Conservation (phyloP, 805 yeast genomes). For the Spathaspora passalidarum region DNA sequence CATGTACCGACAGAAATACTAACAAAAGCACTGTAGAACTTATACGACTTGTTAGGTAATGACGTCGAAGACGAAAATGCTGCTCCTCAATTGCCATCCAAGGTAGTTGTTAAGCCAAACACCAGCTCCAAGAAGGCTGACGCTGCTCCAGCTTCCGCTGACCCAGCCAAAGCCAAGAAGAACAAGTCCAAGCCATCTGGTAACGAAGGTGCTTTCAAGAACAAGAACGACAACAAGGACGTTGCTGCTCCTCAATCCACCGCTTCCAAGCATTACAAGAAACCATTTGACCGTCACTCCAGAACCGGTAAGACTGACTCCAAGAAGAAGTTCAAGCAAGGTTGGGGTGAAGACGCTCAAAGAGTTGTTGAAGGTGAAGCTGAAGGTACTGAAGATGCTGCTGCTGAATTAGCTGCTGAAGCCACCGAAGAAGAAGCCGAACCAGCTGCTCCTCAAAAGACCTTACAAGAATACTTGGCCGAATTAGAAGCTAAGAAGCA, state of each 20-base stretch:
- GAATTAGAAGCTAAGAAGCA: slow-evolving; percentile 51
- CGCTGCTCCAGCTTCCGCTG: slow-evolving; percentile 76
- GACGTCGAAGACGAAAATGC: slow-evolving; percentile 85
- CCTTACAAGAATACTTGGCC: slow-evolving; percentile 84
- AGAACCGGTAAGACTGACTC: slow-evolving; percentile 83
- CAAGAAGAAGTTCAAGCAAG: slow-evolving; percentile 76
- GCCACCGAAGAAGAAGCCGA: slow-evolving; percentile 39
- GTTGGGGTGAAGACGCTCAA: slow-evolving; percentile 81
- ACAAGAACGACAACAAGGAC: slow-evolving; percentile 70
- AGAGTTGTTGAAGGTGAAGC: slow-evolving; percentile 63
- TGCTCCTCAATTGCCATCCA: slow-evolving; percentile 54
- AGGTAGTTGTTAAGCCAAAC: slow-evolving; percentile 76
- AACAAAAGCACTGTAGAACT: slow-evolving; percentile 48
- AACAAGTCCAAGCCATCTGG: slow-evolving; percentile 70
- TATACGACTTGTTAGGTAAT: slow-evolving; percentile 81
- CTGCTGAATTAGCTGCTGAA: slow-evolving; percentile 44
- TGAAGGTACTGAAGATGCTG: slow-evolving; percentile 43
- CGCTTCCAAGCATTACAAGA: slow-evolving; percentile 55
- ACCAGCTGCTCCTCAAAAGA: slow-evolving; percentile 55
- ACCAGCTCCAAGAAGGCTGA: slow-evolving; percentile 87
- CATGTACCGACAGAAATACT: slow-evolving; percentile 1
- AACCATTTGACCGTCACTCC: slow-evolving; percentile 78
- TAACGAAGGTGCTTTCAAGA: slow-evolving; percentile 84
- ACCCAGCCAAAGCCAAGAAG: slow-evolving; percentile 75
- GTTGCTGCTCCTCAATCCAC: slow-evolving; percentile 54